Conservation (phyloP, 164 flowering plant species). For the Houttuynia cordata region DNA sequence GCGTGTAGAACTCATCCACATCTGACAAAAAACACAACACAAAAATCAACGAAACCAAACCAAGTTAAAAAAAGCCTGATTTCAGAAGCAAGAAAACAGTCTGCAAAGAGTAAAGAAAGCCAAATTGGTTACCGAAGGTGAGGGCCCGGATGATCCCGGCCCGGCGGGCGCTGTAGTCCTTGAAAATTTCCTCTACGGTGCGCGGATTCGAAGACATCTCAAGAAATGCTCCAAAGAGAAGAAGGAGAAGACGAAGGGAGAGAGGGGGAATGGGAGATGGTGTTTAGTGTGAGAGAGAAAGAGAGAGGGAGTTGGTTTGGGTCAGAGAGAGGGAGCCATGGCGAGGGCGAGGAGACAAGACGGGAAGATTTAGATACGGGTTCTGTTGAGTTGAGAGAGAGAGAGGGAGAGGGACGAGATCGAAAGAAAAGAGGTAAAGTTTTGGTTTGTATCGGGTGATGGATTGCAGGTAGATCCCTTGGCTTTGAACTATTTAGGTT, state of each 20-base stretch:
- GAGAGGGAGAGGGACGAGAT: too few relatives aligned
- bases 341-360: neutral
- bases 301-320: neutral
- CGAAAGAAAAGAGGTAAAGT: too few relatives aligned
- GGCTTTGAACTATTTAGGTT: too few relatives aligned
- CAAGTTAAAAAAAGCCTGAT: neutral
- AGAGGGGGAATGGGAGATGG: neutral
- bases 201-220: slow-evolving; percentile 56
- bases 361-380: neutral
- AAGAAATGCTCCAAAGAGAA: slow-evolving; percentile 9
- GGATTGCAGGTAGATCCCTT: too few relatives aligned
- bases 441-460: too few relatives aligned
- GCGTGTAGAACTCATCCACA: slow-evolving; percentile 80
- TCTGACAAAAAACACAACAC: slow-evolving; percentile 31
- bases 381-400: too few relatives aligned
- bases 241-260: neutral
- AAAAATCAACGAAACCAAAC: slow-evolving; percentile 1
- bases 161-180: slow-evolving; percentile 63
- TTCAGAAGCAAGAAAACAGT: neutral
- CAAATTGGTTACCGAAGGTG: slow-evolving; percentile 37
- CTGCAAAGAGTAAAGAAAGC: neutral
- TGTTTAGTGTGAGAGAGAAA: neutral
- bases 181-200: slow-evolving; percentile 82
- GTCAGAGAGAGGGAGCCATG: slow-evolving; percentile 1
- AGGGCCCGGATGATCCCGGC: slow-evolving; percentile 67